These are phyloP conservation scores for Pichia nakasei DNA, from an alignment of 805 yeast genomes.

Conservation along the genomic window DNA sequence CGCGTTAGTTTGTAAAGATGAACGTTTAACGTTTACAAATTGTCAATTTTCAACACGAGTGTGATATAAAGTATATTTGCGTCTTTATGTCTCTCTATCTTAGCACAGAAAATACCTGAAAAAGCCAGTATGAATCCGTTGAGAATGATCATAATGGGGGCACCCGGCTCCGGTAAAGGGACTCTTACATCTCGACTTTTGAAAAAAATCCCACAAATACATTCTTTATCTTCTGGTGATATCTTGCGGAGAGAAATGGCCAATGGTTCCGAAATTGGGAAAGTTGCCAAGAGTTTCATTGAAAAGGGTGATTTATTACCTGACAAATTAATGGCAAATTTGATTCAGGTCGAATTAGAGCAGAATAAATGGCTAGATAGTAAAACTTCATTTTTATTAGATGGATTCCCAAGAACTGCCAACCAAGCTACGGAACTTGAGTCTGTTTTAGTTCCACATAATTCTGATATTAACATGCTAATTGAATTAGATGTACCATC, in stretches of 20 bases:
- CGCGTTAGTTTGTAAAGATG: too few species aligned
- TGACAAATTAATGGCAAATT: conserved; percentile 52
- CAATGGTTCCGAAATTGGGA: conserved; percentile 44
- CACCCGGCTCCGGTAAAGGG: conserved; percentile 96
- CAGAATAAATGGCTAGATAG: conserved; percentile 34
- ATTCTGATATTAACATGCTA: conserved; percentile 57
- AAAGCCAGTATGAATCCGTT: conserved; percentile 26
- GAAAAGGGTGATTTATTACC: conserved; percentile 64
- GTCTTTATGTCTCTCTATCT: too few species aligned
- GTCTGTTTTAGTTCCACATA: conserved; percentile 28
- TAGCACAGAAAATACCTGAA: too few species aligned
- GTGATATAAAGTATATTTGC: too few species aligned
- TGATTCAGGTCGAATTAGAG: conserved; percentile 45
- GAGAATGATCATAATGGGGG: conserved; percentile 71
- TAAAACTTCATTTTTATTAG: conserved; percentile 61
- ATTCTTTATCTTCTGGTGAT: conserved; percentile 78
- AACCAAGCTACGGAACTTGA: conserved; percentile 61
- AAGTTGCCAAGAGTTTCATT: conserved; percentile 46
- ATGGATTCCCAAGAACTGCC: conserved; percentile 85
- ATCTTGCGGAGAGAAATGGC: conserved; percentile 62
- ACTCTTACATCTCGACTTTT: conserved; percentile 68
- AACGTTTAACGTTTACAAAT: too few species aligned
- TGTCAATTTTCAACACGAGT: too few species aligned
- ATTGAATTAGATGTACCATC: conserved; percentile 85
- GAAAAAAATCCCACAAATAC: conserved; percentile 41